A percentile compares a stretch with the other conserved stretches of the same genome.
Evolutionary conservation across 495 filamentous ascomycete species (phyloP).

Genomic region (Saxophila tyrrhenica): DNA sequence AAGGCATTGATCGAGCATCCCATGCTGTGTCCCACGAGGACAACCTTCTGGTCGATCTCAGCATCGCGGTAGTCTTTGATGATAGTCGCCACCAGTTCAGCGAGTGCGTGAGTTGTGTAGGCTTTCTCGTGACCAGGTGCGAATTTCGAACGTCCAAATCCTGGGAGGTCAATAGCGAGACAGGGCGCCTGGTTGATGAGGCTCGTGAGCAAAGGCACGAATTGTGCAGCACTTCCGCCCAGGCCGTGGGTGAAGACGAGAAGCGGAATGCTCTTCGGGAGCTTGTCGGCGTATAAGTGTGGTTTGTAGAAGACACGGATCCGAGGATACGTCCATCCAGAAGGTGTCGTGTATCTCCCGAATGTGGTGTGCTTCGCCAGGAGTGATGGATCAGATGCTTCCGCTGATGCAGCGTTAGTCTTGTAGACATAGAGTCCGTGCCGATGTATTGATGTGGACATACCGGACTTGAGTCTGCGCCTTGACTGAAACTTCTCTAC

Average conservation of each 20-base stretch:
- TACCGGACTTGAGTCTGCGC: background rate
- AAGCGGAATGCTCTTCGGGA: slow-evolving; percentile 66
- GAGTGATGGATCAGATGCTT: slow-evolving; percentile 30
- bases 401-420: background rate
- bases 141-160: slow-evolving; percentile 71
- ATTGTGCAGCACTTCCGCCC: slow-evolving; percentile 81
- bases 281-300: slow-evolving; percentile 67
- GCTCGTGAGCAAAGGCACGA: slow-evolving; percentile 68
- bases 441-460: background rate
- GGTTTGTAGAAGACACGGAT: slow-evolving; percentile 75
- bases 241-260: slow-evolving; percentile 87
- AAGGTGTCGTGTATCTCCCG: slow-evolving; percentile 44
- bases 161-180: slow-evolving; percentile 80
- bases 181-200: slow-evolving; percentile 78
- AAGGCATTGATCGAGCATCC: slow-evolving; percentile 68
- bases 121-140: slow-evolving; percentile 47
- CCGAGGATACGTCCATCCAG: slow-evolving; percentile 53
- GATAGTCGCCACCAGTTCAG: slow-evolving; percentile 57
- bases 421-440: background rate
- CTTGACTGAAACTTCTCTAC: background rate
- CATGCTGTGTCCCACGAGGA: slow-evolving; percentile 81
- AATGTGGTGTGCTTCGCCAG: slow-evolving; percentile 65
- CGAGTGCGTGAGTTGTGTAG: slow-evolving; percentile 65
- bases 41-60: slow-evolving; percentile 57
- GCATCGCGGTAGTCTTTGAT: slow-evolving; percentile 60